A percentile compares a stretch with the other conserved stretches of the same genome.
These are phyloP conservation scores for Erythrophleum ivorense DNA, from an alignment of 331 rosid genomes.

Conservation along the genomic window DNA sequence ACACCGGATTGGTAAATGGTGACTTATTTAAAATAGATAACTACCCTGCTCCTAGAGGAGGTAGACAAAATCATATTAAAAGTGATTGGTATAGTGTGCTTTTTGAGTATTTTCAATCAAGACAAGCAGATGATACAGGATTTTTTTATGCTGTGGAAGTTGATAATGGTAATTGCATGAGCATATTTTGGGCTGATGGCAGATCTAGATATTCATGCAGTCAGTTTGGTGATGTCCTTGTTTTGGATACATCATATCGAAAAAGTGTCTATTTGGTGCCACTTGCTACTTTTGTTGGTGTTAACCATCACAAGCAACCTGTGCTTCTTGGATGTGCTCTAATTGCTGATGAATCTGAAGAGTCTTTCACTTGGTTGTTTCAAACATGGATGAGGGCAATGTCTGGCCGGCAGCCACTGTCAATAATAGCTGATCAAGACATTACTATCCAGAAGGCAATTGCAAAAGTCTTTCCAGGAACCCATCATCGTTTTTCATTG, in stretches of 20 bases:
- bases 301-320: constrained; percentile 94
- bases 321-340: constrained; percentile 96
- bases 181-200: constrained; percentile 98
- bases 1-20: constrained; percentile 61
- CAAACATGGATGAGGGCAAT: constrained; percentile 92
- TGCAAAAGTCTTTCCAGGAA: constrained; percentile 70
- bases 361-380: constrained; percentile 90
- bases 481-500: constrained; percentile 80
- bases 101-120: constrained; percentile 82
- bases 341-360: constrained; percentile 85
- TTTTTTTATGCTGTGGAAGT: constrained; percentile 88
- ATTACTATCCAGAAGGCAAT: constrained; percentile 78
- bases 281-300: constrained; percentile 85
- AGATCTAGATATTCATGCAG: constrained; percentile 91
- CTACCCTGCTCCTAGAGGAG: constrained; percentile 55
- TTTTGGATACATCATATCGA: constrained; percentile 82
- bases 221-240: constrained; percentile 87
- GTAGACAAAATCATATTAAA: constrained; percentile 76
- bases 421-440: constrained; percentile 95
- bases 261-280: constrained; percentile 79
- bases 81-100: constrained; percentile 83
- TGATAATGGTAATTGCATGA: constrained; percentile 81
- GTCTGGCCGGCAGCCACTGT: constrained; percentile 76
- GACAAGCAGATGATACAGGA: constrained; percentile 90
- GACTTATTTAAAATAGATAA: constrained; percentile 63